A percentile compares a stretch with the other conserved stretches of the same genome.
Conservation (phyloP, 2,329 filamentous ascomycete species). For the Colletotrichum limetticola region DNA sequence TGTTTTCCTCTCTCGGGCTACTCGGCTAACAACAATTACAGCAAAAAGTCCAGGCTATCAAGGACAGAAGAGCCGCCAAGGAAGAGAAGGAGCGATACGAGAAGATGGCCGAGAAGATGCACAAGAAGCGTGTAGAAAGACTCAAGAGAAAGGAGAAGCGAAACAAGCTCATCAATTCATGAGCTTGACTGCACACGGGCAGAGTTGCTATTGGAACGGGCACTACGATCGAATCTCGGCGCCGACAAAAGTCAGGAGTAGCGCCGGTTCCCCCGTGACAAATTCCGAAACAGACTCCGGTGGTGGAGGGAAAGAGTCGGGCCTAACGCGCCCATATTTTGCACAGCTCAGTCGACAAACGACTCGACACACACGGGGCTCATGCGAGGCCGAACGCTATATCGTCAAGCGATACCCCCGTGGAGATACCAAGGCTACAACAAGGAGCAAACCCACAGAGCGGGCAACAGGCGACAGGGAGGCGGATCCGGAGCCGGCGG, state of each 20-base stretch:
- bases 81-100: slow-evolving; percentile 93
- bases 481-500: slow-evolving; percentile 9
- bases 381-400: slow-evolving; percentile 28
- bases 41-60: slow-evolving; percentile 82
- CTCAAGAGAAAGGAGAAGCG: slow-evolving; percentile 96
- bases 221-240: slow-evolving; percentile 8
- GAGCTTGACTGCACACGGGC: slow-evolving; percentile 41
- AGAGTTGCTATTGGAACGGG: slow-evolving; percentile 4
- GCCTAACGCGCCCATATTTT: slow-evolving; percentile 12
- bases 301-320: slow-evolving; percentile 20
- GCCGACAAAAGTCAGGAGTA: slow-evolving; percentile 2
- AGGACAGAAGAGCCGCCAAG: slow-evolving; percentile 87
- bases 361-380: slow-evolving; percentile 8
- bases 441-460: neutral
- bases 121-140: slow-evolving; percentile 92
- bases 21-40: slow-evolving; percentile 48
- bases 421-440: neutral
- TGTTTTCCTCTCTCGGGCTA: neutral
- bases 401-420: neutral
- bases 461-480: neutral
- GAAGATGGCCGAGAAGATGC: slow-evolving; percentile 97
- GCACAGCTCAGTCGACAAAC: slow-evolving; percentile 24
- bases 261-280: slow-evolving; percentile 18
- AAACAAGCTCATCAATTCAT: slow-evolving; percentile 83
- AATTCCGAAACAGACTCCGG: slow-evolving; percentile 22